Percentiles rank a stretch among this genome's conserved stretches.
phyloP scores from a whole-genome alignment of 1,284 basidiomycete species.

The Ustanciosporium gigantosporum region DNA sequence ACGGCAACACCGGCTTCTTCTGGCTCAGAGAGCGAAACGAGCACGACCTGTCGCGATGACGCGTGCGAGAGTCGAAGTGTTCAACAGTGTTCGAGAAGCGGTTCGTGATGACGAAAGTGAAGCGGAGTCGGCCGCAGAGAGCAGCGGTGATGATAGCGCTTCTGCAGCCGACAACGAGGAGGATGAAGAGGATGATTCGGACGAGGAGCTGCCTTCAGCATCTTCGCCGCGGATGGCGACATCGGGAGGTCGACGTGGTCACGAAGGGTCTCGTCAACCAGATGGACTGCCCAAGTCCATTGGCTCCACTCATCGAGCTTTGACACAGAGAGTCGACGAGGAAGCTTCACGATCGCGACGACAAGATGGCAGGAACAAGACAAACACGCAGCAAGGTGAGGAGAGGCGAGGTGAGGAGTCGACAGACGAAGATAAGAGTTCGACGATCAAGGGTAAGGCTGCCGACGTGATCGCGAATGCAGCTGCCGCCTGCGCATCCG shows the following conservation, averaged over 20 bases:
- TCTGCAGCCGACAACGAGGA: slow-evolving; percentile 41
- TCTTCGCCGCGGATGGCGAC: neutral
- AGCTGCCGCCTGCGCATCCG: neutral
- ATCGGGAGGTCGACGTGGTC: neutral
- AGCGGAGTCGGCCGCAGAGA: slow-evolving; percentile 22
- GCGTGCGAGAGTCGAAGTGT: slow-evolving; percentile 83
- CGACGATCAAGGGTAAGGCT: slow-evolving; percentile 31
- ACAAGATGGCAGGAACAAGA: neutral
- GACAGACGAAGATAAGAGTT: neutral
- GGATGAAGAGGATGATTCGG: slow-evolving; percentile 39
- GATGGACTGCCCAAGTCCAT: neutral
- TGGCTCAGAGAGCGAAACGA: slow-evolving; percentile 61
- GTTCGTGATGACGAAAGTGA: slow-evolving; percentile 74
- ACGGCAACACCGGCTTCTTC: slow-evolving; percentile 62
- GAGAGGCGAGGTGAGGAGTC: neutral
- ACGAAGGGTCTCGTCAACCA: too few relatives aligned
- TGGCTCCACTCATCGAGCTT: neutral
- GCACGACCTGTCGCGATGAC: slow-evolving; percentile 91
- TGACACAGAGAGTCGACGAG: too few relatives aligned
- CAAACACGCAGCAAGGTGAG: neutral
- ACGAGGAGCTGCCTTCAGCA: slow-evolving; percentile 14
- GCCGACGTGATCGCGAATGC: slow-evolving; percentile 1
- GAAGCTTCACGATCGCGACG: neutral
- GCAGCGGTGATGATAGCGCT: slow-evolving; percentile 34
- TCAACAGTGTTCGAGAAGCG: slow-evolving; percentile 88